Evolutionary conservation across 768 basidiomycete species (phyloP), one percentile per base, ranked within the genome.

Genomic region (Fomitopsis pulvina): DNA sequence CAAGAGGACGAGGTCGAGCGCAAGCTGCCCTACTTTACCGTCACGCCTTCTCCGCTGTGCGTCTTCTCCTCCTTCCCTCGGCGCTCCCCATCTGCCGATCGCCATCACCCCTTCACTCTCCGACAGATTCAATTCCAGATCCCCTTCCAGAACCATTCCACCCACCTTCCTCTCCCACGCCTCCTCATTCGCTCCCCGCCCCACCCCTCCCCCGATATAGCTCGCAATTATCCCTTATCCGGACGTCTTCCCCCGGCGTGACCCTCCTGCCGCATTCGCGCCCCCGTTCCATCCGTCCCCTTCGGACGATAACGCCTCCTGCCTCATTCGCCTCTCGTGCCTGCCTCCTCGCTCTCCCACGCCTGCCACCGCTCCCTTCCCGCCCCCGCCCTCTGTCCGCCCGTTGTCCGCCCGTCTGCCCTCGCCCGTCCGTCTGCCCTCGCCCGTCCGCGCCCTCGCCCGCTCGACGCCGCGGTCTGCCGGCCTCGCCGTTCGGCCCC

Each of bases 51-150:
- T 18, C 22, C 47, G n/a, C 25, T n/a, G 24, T 38, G 21, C 22
- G 22, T 24, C 37, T 10, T 32, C 12, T 32, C 22, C 30, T 37
- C 34, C 48, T 44, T 41, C 40, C 21, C 8, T 12, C 34, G 29
- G 37, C 29, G 21, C 28, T 20, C 37, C 12, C 34, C 48, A 57
- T 53, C 56, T 40, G 50, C 57, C 42, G 56, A 57, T 57, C 56
- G 51, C 40, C 22, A 45, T 52, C 53, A 61, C 57, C 57, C 59
- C 47, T 61, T 58, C 58, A 56, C 51, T 51, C 63, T 53, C 61
- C 57, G 60, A 57, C 57, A 57, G 55, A 57, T 54, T 55, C 51
- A 50, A 57, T 52, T 54, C 50, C 55, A 57, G 57, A 57, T 59
- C 53, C 46, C 47, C 59, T 57, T 52, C 55, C 53, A 50, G 53